Conservation (phyloP, 2,329 filamentous ascomycete species). For the Coniochaeta sp. region DNA sequence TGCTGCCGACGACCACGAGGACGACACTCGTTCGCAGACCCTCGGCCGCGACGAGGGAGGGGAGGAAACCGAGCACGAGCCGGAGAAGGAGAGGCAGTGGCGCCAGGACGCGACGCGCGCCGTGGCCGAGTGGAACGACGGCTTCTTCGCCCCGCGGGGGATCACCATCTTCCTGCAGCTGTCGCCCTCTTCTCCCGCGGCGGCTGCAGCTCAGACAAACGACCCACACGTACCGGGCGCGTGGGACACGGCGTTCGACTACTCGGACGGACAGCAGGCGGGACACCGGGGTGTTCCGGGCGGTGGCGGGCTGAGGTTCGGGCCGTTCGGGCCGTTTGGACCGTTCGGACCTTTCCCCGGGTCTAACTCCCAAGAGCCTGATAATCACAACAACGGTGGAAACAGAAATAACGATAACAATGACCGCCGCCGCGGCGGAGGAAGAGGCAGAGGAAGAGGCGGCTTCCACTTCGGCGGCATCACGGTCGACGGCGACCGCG, state of each 20-base stretch:
- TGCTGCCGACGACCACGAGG: not conserved
- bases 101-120: conserved; percentile 28
- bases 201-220: not conserved
- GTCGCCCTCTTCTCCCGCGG: not conserved
- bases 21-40: not conserved
- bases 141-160: conserved; percentile 46
- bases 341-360: too few relatives aligned
- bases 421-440: conserved; percentile 3
- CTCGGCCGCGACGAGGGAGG: conserved; percentile 16
- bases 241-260: conserved; percentile 22
- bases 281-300: conserved; percentile 12
- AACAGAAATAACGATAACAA: not conserved
- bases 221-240: conserved; percentile 21
- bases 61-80: conserved; percentile 28
- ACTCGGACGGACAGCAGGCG: too few relatives aligned
- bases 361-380: too few relatives aligned
- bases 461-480: conserved; percentile 30
- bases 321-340: conserved; percentile 5
- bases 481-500: conserved; percentile 32
- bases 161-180: conserved; percentile 30
- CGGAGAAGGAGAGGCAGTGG: conserved; percentile 18
- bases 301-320: conserved; percentile 1
- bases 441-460: too few relatives aligned
- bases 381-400: too few relatives aligned
- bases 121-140: conserved; percentile 47